These are phyloP conservation scores for Plasmodium billcollinsi DNA, from an alignment of 169 alveolate genomes.

Conservation along the genomic window DNA sequence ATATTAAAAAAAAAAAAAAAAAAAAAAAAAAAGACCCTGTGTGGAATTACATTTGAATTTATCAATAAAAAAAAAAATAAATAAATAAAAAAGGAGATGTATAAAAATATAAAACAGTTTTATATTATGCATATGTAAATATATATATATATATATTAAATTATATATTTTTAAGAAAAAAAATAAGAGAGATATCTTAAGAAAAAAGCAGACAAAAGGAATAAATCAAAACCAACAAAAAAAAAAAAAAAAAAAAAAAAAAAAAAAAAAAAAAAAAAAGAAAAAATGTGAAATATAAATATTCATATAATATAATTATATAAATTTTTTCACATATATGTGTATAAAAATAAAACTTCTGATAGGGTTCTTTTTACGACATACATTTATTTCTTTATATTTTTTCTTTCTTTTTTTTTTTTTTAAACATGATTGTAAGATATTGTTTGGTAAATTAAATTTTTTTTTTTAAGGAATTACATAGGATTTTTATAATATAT, in stretches of 20 bases:
- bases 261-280: too few relatives aligned
- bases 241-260: too few relatives aligned
- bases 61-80: slow-evolving; percentile 1
- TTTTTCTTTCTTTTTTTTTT: background rate
- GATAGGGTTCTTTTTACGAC: slow-evolving; percentile 4
- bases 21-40: background rate
- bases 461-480: too few relatives aligned
- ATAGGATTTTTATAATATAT: too few relatives aligned
- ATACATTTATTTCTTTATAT: slow-evolving; percentile 5
- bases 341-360: background rate
- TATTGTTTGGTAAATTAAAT: too few relatives aligned
- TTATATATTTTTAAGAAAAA: too few relatives aligned
- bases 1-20: background rate
- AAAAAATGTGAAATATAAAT: too few relatives aligned
- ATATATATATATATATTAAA: too few relatives aligned
- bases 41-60: background rate
- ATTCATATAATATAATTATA: too few relatives aligned
- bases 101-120: background rate
- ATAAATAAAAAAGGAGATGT: background rate
- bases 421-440: background rate
- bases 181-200: too few relatives aligned
- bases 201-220: too few relatives aligned
- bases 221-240: too few relatives aligned
- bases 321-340: background rate
- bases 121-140: background rate